Evolutionary conservation across 495 filamentous ascomycete genomes (phyloP), one percentile per base, ranked within the genome.

Genomic region (Penicillium argentinense): DNA sequence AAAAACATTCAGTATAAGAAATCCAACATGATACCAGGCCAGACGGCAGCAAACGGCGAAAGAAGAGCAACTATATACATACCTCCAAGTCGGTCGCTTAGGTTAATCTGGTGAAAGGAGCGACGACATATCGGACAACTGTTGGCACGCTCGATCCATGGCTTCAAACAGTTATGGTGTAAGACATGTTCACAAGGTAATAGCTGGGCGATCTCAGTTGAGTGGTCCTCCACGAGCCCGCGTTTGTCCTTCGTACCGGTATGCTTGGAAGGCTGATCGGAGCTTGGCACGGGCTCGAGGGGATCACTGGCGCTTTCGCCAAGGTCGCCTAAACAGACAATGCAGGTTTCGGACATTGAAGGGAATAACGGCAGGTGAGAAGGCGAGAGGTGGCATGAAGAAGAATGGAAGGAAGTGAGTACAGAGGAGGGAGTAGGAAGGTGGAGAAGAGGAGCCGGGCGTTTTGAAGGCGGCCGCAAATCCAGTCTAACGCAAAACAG

Each of bases 101-200:
- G 84, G 60, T 91, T 83, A 43, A 97, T 95, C 56, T 83, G 64
- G 67, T 97, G 89, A 71, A 97, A 97, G 56, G 74, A 85, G 57
- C 86, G 85, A 45, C 93, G 88, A 66, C 93, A 99, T 65, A 97
- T 95, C 11, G 93, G 93, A 62, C 93, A 99, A 62, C 90, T 96
- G 68, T 97, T 99, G 45, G 95, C 92, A 60, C 92, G 83, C 69
- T 93, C 89, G 23, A 87, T 88, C 93, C 93, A 99, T 46, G 89
- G 87, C 56, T 85, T 83, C 46, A 99, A 71, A 60, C 93, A 99
- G 38, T 85, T 82, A 67, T 99, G 83, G 63, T 99, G 93, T 52
- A 97, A 69, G 43, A 87, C 79, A 74, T 99, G 93, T 30, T 84
- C 84, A 70, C 93, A 99, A 26, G 90, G 79, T 27, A 81, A 65